Evolutionary conservation across 129 eudicot genomes (phyloP), one percentile per base, ranked within the genome.

Genomic region (Flaveria bidentis): DNA sequence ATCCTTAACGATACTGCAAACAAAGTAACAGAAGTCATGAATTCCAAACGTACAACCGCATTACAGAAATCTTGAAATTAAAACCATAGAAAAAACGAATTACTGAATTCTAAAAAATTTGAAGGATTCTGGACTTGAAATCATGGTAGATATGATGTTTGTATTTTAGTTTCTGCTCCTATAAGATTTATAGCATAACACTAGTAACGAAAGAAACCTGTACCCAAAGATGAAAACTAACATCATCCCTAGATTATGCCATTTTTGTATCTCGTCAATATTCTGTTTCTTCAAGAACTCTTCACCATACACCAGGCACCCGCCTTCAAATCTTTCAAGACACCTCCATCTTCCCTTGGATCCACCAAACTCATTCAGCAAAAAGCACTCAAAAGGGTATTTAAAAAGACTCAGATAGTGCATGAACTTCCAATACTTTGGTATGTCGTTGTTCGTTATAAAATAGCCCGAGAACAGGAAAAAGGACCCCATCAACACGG

Each of bases 391-490:
- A 23, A 85, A 91, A 2, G 97, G 97, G 58, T 91, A 91, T 85
- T 81, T 85, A 83, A 87, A 89, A 80, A 91, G 71, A 50, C 96
- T 88, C 78, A 91, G 50, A 69, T 89, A 84, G 62, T 87, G 90
- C 90, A 89, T 82, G 67, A 87, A 87, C 16, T 71, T 76, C 97
- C 97, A 89, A 47, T 55, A 87, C 60, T 50, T 82, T 0, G 96
- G 92, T 73, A 89, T 80, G 2, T 86, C 83, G 18, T 82, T 87
- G 71, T 82, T 91, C 0, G 96, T 55, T 45, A 91, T 83, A 51
- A 91, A 91, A 76, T 89, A 91, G 69, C 97, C 97, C 12, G 92
- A 89, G 72, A 91, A 91, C 39, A 91, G 89, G 69, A 87, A 91
- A 62, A 89, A 91, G 6, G 97, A 75, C 12, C 97, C 92, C 90